Base-by-base conservation (phyloP, 306 rosid genomes). In the Pterocarpus santalinus region DNA sequence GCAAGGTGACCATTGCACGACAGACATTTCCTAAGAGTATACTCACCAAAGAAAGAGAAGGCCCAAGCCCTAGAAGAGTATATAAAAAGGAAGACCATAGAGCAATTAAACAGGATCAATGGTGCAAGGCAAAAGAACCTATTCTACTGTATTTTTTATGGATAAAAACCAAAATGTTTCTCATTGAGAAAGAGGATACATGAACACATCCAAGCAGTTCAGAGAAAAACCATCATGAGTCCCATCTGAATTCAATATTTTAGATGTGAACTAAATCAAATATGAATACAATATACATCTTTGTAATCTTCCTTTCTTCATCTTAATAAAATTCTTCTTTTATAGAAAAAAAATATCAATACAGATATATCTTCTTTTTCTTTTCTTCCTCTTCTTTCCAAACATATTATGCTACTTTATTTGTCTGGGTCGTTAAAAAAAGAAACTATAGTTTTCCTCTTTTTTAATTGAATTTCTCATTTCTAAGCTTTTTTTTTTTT, bases 11-110 rank as follows among this genome's bases (percentile, higher is more conserved):
- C 64, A 67, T 46, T 46, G 69, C 39, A 47, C 12, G 36, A 82
- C 60, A 75, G 69, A 57, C 55, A 81, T 58, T 4, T 81, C 41
- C 71, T 14, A 68, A 65, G 38, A 80, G 75, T 65, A 65, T 52
- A 67, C 68, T 53, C 69, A 46, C 28, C 49, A 64, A 64, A 74
- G 57, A 72, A 72, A 64, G 28, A 72, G 66, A 63, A 61, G 66
- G 66, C 16, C 73, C n/a, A 30, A 38, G 79, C 60, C 32, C n/a
- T 72, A 51, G 72, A 76, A 76, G 52, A 63, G 39, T 12, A 66
- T 16, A 62, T 47, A 34, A 72, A 65, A 43, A 56, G 17, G 63
- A 66, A 65, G 61, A 55, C 69, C 60, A 2, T 8, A 39, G 38
- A 41, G 80, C 51, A 53, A 43, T n/a, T 56, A 10, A 65, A 16